Conservation (phyloP, 2,329 filamentous ascomycete species). For the Colletotrichum trifolii region DNA sequence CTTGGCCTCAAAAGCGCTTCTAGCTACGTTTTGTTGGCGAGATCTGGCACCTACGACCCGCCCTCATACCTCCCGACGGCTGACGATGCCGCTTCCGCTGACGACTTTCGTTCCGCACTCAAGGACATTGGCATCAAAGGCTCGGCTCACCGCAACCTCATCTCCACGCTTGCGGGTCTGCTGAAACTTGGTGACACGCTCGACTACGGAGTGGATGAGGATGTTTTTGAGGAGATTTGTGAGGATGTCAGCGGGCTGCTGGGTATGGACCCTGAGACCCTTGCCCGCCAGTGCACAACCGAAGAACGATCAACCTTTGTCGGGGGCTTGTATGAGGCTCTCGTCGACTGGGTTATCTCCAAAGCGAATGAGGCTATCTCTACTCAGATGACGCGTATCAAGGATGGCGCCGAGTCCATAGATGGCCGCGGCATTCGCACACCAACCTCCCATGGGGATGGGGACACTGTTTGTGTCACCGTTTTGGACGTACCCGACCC, state of each 20-base stretch:
- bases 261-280: slow-evolving; percentile 85
- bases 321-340: slow-evolving; percentile 87
- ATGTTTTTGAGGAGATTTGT: slow-evolving; percentile 85
- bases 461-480: slow-evolving; percentile 88
- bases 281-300: slow-evolving; percentile 82
- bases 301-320: slow-evolving; percentile 87
- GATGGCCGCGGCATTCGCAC: slow-evolving; percentile 72
- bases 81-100: slow-evolving; percentile 90
- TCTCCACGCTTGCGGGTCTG: slow-evolving; percentile 86
- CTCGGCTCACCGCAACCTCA: slow-evolving; percentile 80
- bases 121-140: slow-evolving; percentile 97
- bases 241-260: slow-evolving; percentile 90
- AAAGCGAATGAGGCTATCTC: slow-evolving; percentile 90
- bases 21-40: slow-evolving; percentile 81
- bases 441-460: slow-evolving; percentile 76
- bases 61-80: slow-evolving; percentile 91
- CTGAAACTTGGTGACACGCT: slow-evolving; percentile 93
- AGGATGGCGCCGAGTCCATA: slow-evolving; percentile 74
- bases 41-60: slow-evolving; percentile 85
- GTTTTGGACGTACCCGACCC: slow-evolving; percentile 87
- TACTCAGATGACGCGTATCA: slow-evolving; percentile 75
- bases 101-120: slow-evolving; percentile 88
- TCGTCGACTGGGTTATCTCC: slow-evolving; percentile 93
- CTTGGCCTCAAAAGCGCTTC: slow-evolving; percentile 82
- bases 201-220: slow-evolving; percentile 85